Percentiles rank a stretch among this genome's conserved stretches.
phyloP scores from a whole-genome alignment of 106 monocot genomes.

The Vanilla planifolia region DNA sequence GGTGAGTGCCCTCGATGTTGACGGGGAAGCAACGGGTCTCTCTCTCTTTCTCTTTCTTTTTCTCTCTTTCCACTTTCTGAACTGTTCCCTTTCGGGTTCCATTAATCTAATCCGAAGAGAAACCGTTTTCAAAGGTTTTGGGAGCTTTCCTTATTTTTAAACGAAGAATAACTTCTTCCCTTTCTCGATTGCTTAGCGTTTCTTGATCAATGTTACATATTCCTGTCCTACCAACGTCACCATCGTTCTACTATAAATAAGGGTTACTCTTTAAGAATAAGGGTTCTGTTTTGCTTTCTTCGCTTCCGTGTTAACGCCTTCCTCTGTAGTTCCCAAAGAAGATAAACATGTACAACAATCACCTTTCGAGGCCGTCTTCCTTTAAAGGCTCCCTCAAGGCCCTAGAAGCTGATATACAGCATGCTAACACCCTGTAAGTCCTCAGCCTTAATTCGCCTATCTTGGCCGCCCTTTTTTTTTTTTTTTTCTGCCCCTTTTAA shows the following conservation, averaged over 20 bases:
- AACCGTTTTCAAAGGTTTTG: too few relatives aligned
- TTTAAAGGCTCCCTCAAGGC: slow-evolving; percentile 60
- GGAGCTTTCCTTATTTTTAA: background rate
- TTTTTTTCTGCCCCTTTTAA: background rate
- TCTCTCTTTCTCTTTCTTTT: background rate
- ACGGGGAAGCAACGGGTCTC: background rate
- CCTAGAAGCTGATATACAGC: slow-evolving; percentile 66
- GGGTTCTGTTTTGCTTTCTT: background rate
- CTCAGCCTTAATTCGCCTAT: slow-evolving; percentile 1
- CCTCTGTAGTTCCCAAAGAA: background rate
- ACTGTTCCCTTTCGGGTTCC: too few relatives aligned
- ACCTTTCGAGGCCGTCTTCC: slow-evolving; percentile 33
- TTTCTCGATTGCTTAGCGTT: background rate
- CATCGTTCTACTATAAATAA: background rate
- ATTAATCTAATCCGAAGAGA: too few relatives aligned
- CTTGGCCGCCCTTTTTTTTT: background rate
- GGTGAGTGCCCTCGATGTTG: background rate
- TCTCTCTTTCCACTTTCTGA: slow-evolving; percentile 1
- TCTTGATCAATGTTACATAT: background rate
- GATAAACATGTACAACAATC: slow-evolving; percentile 43
- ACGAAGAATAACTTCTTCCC: too few relatives aligned
- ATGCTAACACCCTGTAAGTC: slow-evolving; percentile 74
- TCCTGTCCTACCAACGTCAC: background rate
- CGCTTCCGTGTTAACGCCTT: background rate
- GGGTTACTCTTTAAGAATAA: background rate